These are phyloP conservation scores for Eutrema salsugineum DNA, from an alignment of 441 rosid species.

Conservation along the genomic window DNA sequence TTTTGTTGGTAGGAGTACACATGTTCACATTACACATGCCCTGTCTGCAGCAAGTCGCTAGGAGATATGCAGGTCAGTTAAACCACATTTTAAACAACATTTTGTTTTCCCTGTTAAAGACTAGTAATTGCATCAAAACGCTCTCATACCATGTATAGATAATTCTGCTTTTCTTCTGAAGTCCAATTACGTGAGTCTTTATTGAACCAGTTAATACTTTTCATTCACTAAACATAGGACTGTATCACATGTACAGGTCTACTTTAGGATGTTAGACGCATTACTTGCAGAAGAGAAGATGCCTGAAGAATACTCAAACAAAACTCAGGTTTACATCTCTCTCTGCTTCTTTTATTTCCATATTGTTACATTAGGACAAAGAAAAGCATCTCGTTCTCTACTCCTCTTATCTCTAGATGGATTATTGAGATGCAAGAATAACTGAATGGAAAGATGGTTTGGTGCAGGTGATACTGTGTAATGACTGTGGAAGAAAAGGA, in stretches of 20 bases:
- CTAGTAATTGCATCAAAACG: neutral
- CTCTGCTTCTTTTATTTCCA: neutral
- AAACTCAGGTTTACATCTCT: constrained; percentile 61
- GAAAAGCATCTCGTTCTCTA: neutral
- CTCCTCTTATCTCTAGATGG: neutral
- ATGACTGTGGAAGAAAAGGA: constrained; percentile 90
- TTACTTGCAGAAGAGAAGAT: constrained; percentile 72
- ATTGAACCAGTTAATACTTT: neutral
- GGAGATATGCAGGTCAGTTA: constrained; percentile 93
- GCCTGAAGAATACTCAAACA: constrained; percentile 64
- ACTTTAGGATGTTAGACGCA: constrained; percentile 81
- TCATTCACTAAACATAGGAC: constrained; percentile 1
- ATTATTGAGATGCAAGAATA: neutral
- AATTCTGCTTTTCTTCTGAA: neutral
- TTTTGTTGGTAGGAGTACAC: constrained; percentile 69
- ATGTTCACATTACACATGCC: constrained; percentile 76
- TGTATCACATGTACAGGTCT: constrained; percentile 47
- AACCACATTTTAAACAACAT: neutral
- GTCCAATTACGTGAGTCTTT: neutral
- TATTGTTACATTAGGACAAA: neutral
- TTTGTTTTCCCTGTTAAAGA: neutral
- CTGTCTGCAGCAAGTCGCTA: constrained; percentile 93
- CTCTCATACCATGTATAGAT: neutral
- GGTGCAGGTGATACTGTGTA: constrained; percentile 65
- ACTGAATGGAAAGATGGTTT: neutral